Percentiles rank a stretch among this genome's conserved stretches.
Conservation (phyloP, 257 asterid genomes). For the Pogostemon cablin region DNA sequence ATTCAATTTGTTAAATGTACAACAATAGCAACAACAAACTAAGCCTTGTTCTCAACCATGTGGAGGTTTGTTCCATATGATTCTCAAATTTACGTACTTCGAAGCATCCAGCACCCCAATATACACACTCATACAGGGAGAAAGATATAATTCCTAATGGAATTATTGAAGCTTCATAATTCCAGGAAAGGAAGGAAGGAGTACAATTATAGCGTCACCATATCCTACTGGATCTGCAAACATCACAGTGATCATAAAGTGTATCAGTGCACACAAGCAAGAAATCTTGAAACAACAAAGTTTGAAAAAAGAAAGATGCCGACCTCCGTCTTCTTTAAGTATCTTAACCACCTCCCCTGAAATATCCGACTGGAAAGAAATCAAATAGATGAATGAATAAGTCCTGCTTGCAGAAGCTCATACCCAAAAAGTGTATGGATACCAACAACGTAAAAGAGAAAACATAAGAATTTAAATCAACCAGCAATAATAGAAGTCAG, state of each 20-base stretch:
- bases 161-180: slow-evolving; percentile 63
- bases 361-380: slow-evolving; percentile 53
- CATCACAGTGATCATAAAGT: slow-evolving; percentile 8
- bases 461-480: not conserved
- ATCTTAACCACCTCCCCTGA: slow-evolving; percentile 86
- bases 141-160: not conserved
- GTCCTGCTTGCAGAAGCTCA: not conserved
- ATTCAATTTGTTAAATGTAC: slow-evolving; percentile 9
- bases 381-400: slow-evolving; percentile 7
- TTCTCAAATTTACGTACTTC: slow-evolving; percentile 3
- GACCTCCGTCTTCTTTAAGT: slow-evolving; percentile 76
- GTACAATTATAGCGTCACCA: slow-evolving; percentile 73
- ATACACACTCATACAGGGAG: slow-evolving; percentile 9
- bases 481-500: slow-evolving; percentile 1
- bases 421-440: slow-evolving; percentile 4
- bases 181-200: slow-evolving; percentile 92
- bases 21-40: not conserved
- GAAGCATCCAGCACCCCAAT: not conserved
- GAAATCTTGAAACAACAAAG: not conserved
- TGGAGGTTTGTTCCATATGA: not conserved
- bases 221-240: slow-evolving; percentile 78
- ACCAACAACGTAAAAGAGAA: not conserved
- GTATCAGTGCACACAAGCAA: not conserved
- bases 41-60: not conserved
- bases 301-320: slow-evolving; percentile 21